Evolutionary conservation across 192 early-diverging fungal genomes (phyloP).

Genomic region (Paraglomus brasilianum): DNA sequence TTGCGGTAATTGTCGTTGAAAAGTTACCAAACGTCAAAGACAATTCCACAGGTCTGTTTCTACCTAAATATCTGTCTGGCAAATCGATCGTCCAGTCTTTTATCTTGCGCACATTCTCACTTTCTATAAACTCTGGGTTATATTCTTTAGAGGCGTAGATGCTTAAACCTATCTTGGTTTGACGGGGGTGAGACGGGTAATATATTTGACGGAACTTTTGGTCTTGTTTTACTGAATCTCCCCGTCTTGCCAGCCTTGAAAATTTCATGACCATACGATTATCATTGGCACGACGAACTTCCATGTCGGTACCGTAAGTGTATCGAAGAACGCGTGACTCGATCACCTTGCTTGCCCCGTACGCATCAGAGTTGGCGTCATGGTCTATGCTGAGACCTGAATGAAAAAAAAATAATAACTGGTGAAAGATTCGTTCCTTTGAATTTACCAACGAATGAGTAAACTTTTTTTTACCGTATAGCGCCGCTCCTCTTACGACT

Average conservation of each 20-base stretch:
- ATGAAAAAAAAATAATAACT: no score
- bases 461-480: neutral
- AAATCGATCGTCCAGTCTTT: conserved; percentile 15
- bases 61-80: conserved; percentile 7
- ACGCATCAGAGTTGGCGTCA: no score
- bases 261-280: conserved; percentile 12
- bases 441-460: no score
- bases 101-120: neutral
- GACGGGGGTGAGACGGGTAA: conserved; percentile 5
- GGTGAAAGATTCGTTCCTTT: no score
- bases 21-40: conserved; percentile 4
- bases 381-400: neutral
- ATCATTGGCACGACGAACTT: neutral
- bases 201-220: neutral
- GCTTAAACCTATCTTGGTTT: conserved; percentile 13
- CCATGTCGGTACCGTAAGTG: conserved; percentile 7
- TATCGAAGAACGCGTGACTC: neutral
- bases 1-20: conserved; percentile 6
- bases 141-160: neutral
- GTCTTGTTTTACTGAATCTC: neutral
- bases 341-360: neutral
- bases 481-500: neutral
- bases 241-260: neutral
- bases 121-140: conserved; percentile 10
- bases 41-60: conserved; percentile 15